Percentiles rank a stretch among this genome's conserved stretches.
Evolutionary conservation across 2,329 filamentous ascomycete genomes (phyloP).

Genomic region (Ceratocystis huliohia): DNA sequence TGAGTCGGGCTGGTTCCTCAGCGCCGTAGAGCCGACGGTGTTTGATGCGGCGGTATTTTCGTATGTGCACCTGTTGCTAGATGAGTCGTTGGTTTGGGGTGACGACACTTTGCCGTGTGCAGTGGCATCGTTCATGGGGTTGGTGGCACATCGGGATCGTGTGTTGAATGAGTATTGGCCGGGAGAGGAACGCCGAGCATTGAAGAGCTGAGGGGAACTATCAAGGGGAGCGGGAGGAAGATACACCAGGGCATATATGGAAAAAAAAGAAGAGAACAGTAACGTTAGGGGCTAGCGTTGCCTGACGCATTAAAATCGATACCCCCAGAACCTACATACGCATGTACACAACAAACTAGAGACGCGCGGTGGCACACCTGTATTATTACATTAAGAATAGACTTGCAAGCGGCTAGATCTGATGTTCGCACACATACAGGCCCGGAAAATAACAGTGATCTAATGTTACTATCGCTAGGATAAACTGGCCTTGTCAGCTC

Average conservation of each 20-base stretch:
- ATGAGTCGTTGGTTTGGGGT: constrained; percentile 49
- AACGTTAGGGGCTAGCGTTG: neutral
- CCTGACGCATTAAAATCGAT: neutral
- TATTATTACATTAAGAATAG: neutral
- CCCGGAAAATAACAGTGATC: too few relatives aligned
- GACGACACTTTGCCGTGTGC: constrained; percentile 47
- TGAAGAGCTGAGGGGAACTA: neutral
- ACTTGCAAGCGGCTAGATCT: neutral
- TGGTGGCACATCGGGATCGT: constrained; percentile 39
- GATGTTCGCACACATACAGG: neutral
- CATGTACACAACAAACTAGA: neutral
- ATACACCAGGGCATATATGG: neutral
- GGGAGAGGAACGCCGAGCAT: constrained; percentile 4
- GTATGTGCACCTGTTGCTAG: constrained; percentile 71
- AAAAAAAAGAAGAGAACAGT: neutral
- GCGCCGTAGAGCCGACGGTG: constrained; percentile 44
- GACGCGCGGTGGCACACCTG: neutral
- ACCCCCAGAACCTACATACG: neutral
- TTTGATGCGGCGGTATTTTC: constrained; percentile 87
- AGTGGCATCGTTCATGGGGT: constrained; percentile 44
- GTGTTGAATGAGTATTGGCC: constrained; percentile 26
- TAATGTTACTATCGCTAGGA: too few relatives aligned
- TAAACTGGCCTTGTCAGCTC: too few relatives aligned
- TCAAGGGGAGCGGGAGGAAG: neutral
- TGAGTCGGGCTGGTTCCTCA: constrained; percentile 39